phyloP scores from a whole-genome alignment of 495 filamentous ascomycete genomes.

The Hypomontagnella monticulosa region DNA sequence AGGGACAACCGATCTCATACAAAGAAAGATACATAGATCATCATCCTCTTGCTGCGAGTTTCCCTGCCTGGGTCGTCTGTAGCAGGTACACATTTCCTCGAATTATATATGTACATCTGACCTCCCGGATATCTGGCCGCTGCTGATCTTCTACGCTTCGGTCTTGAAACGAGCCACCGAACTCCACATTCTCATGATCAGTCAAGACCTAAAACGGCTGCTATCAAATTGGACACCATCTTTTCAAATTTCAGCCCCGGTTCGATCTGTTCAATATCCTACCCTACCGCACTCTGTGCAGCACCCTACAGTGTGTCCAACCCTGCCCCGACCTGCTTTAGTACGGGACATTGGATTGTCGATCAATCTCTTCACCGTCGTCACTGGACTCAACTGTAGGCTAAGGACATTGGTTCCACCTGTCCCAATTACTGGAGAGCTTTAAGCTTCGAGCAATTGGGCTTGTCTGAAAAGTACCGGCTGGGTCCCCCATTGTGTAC shows the following conservation, averaged over 20 bases:
- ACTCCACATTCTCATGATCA: constrained; percentile 53
- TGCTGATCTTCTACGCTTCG: constrained; percentile 51
- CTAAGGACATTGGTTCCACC: constrained; percentile 51
- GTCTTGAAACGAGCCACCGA: constrained; percentile 52
- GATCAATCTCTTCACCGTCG: constrained; percentile 58
- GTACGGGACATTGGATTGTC: constrained; percentile 54
- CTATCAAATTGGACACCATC: constrained; percentile 51
- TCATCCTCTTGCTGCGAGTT: constrained; percentile 18
- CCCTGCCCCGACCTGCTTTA: constrained; percentile 44
- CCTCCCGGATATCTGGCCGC: constrained; percentile 53
- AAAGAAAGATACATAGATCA: constrained; percentile 25
- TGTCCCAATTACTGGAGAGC: constrained; percentile 55
- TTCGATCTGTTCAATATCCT: constrained; percentile 49
- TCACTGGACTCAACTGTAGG: constrained; percentile 53
- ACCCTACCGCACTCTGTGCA: constrained; percentile 45
- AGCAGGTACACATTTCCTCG: constrained; percentile 27
- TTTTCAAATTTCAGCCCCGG: constrained; percentile 49
- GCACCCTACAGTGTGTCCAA: constrained; percentile 42
- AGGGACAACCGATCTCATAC: constrained; percentile 5
- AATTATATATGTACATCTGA: constrained; percentile 43
- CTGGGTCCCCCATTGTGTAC: constrained; percentile 47
- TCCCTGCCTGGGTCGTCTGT: constrained; percentile 25
- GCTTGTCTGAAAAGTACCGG: constrained; percentile 50
- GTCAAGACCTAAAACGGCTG: constrained; percentile 49
- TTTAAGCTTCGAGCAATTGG: constrained; percentile 56